Evolutionary conservation across 345 rosid species (phyloP), one percentile per base, ranked within the genome.

Genomic region (Eucalyptus cladocalyx): DNA sequence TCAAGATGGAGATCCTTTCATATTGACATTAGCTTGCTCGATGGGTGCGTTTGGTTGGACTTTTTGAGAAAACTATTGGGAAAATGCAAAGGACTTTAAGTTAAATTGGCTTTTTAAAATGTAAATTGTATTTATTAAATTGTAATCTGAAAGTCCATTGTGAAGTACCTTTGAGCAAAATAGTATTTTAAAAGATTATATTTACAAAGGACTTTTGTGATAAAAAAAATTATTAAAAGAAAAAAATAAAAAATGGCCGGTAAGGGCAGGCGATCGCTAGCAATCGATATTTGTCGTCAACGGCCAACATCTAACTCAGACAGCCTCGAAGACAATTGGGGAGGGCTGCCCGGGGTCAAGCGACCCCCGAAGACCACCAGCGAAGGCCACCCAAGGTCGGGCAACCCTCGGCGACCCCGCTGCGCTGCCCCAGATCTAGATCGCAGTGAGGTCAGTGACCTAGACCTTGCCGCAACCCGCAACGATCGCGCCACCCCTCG

Each of bases 251-350:
- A 51, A 51, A 51, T 51, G 21, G 8, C 21, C 4, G 1, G 0
- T 3, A 51, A 51, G 54, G 21, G 9, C 4, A 51, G 0, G 21
- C 8, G 1, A 0, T 0, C 0, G 4, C 21, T 21, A 0, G 0
- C 0, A 2, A 17, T 17, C 0, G 21, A 51, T 6, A 51, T 51
- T 51, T 51, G 21, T 17, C 0, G 1, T 19, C 1, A 0, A 1
- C 0, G 1, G 2, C 54, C 54, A 51, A 51, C 54, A 17, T 51
- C 21, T 17, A 1, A 51, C 21, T 51, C 4, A 51, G 0, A 3
- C 9, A 51, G 0, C 54, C 54, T 51, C 4, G 1, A 6, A 51
- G 21, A 51, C 9, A 51, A 7, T 7, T 0, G 1, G 0, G 54
- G 54, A 51, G 21, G 21, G 54, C 2, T 4, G 1, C 54, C 1